phyloP scores from a whole-genome alignment of 1,284 basidiomycete species.

The Apiotrichum porosum region DNA sequence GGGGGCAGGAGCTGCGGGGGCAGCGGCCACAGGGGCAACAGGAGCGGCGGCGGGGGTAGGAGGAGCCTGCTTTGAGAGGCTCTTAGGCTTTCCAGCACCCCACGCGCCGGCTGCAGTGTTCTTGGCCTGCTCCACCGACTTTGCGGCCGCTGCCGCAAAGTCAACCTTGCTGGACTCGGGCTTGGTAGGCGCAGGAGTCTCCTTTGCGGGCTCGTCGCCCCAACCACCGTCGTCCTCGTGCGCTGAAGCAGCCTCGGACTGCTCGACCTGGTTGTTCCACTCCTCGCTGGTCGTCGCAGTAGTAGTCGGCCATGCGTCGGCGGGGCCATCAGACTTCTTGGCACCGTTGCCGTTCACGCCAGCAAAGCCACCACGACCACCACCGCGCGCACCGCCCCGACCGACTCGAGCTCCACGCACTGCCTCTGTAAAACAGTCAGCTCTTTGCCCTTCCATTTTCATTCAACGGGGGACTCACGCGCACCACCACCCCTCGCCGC shows the following conservation, averaged over 20 bases:
- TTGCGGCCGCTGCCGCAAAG: not conserved
- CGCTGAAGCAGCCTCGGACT: slow-evolving; percentile 26
- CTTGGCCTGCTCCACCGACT: not conserved
- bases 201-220: slow-evolving; percentile 7
- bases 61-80: too few species aligned
- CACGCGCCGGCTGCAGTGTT: too few species aligned
- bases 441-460: too few species aligned
- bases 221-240: slow-evolving; percentile 23
- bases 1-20: not conserved
- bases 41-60: not conserved
- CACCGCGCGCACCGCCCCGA: slow-evolving; percentile 43
- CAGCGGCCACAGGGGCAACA: not conserved
- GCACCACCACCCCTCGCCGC: slow-evolving; percentile 7
- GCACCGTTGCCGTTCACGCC: slow-evolving; percentile 19
- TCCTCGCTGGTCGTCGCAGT: slow-evolving; percentile 40
- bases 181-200: not conserved
- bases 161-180: not conserved
- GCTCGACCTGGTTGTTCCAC: slow-evolving; percentile 38
- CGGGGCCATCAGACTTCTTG: slow-evolving; percentile 19
- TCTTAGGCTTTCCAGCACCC: too few species aligned
- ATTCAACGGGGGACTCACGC: not conserved
- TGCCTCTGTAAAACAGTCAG: slow-evolving; percentile 4
- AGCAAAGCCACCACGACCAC: slow-evolving; percentile 34
- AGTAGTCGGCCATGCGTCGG: slow-evolving; percentile 30
- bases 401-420: slow-evolving; percentile 16